phyloP scores from a whole-genome alignment of 1,284 basidiomycete species.

The Ceratobasidium sp. region DNA sequence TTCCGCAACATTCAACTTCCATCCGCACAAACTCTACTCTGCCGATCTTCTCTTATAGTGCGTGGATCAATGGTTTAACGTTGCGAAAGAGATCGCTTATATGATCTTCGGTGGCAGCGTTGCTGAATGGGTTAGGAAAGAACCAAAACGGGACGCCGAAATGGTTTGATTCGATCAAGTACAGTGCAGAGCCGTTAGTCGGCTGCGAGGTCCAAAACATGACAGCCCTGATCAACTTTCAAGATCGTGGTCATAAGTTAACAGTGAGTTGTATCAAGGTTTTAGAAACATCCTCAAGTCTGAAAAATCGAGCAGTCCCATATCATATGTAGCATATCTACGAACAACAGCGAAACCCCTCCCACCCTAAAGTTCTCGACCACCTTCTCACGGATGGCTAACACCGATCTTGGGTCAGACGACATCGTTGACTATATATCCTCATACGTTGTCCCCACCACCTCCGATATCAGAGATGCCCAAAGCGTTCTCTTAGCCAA shows the following conservation, averaged over 20 bases:
- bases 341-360: conserved; percentile 15
- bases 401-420: conserved; percentile 42
- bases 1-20: conserved; percentile 33
- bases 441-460: conserved; percentile 29
- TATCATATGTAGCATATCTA: conserved; percentile 21
- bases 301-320: conserved; percentile 20
- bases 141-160: conserved; percentile 24
- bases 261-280: neutral
- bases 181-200: conserved; percentile 22
- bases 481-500: conserved; percentile 14
- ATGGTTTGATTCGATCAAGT: conserved; percentile 35
- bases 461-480: conserved; percentile 30
- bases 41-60: conserved; percentile 41
- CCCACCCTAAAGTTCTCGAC: conserved; percentile 34
- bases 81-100: neutral
- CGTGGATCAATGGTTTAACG: neutral
- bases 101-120: neutral
- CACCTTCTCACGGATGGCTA: conserved; percentile 44
- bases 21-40: conserved; percentile 40
- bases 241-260: conserved; percentile 29
- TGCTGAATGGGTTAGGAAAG: conserved; percentile 30
- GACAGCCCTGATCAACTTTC: conserved; percentile 39
- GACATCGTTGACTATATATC: conserved; percentile 44
- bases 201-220: conserved; percentile 42
- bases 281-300: neutral